phyloP scores from a whole-genome alignment of 1,284 basidiomycete genomes.

The Ceratobasidium papillatum region DNA sequence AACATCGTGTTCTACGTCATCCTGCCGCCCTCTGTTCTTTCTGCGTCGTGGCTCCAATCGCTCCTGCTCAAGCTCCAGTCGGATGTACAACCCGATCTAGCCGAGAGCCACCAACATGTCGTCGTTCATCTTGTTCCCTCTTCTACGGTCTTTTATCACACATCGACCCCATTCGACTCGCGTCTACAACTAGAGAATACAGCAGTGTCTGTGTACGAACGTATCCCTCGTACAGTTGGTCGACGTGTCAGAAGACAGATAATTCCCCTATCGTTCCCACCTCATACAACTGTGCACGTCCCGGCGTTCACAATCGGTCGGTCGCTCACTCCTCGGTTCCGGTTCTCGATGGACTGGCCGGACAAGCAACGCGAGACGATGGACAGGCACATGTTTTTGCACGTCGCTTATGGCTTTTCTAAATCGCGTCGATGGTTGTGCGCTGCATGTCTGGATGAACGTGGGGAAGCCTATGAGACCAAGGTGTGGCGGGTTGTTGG shows the following conservation, averaged over 20 bases:
- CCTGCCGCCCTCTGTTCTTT: conserved; percentile 65
- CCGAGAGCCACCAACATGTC: conserved; percentile 47
- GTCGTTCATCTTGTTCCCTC: conserved; percentile 61
- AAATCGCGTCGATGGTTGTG: conserved; percentile 75
- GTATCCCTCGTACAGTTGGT: conserved; percentile 67
- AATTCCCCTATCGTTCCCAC: conserved; percentile 53
- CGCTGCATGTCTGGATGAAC: conserved; percentile 76
- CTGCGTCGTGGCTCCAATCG: conserved; percentile 30
- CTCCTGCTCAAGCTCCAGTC: conserved; percentile 1
- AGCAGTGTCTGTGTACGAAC: conserved; percentile 71
- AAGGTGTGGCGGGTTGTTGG: conserved; percentile 61
- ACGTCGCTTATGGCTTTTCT: conserved; percentile 75
- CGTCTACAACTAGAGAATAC: conserved; percentile 59
- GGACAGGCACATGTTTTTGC: conserved; percentile 74
- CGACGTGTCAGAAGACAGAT: conserved; percentile 66
- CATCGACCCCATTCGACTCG: conserved; percentile 55
- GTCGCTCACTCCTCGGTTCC: conserved; percentile 56
- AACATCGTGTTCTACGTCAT: conserved; percentile 73
- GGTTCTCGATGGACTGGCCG: conserved; percentile 57
- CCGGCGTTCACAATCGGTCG: conserved; percentile 71
- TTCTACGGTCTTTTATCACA: conserved; percentile 58
- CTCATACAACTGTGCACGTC: conserved; percentile 64
- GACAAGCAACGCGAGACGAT: conserved; percentile 68
- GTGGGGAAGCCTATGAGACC: conserved; percentile 74
- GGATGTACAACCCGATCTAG: neutral